Percentiles rank a stretch among this genome's conserved stretches.
Evolutionary conservation across 2,329 filamentous ascomycete genomes (phyloP).

Genomic region (Trichoderma sp.): DNA sequence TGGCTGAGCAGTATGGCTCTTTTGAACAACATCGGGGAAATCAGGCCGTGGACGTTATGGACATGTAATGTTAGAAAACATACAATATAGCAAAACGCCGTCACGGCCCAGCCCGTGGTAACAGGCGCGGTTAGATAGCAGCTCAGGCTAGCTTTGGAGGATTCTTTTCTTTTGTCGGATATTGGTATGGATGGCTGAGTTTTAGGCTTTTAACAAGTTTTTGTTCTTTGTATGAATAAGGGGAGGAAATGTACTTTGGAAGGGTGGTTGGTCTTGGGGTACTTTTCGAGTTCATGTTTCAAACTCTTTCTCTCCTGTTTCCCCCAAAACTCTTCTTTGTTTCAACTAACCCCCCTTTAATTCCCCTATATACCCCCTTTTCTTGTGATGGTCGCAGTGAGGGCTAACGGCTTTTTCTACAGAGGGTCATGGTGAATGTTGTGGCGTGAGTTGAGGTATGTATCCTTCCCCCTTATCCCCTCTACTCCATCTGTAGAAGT

Average conservation of each 20-base stretch:
- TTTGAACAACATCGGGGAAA: constrained; percentile 51
- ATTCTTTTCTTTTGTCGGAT: background rate
- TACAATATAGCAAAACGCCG: constrained; percentile 22
- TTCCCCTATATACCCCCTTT: background rate
- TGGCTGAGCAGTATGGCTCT: constrained; percentile 70
- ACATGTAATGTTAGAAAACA: constrained; percentile 39
- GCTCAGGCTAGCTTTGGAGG: background rate
- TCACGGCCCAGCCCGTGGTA: background rate
- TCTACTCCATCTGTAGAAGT: background rate
- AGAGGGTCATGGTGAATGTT: constrained; percentile 25
- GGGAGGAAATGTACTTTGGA: background rate
- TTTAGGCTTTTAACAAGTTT: background rate
- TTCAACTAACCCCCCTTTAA: background rate
- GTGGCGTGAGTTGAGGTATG: constrained; percentile 30
- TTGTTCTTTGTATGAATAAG: background rate
- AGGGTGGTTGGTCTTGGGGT: background rate
- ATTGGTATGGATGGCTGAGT: background rate
- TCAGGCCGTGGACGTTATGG: constrained; percentile 52
- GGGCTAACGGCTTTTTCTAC: constrained; percentile 28
- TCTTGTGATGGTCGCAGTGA: constrained; percentile 28
- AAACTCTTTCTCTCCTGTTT: constrained; percentile 4
- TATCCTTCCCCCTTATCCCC: constrained; percentile 22
- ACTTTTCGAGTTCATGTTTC: constrained; percentile 1
- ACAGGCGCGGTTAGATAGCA: constrained; percentile 12
- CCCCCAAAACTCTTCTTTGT: constrained; percentile 1